Evolutionary conservation across 1,284 basidiomycete genomes (phyloP), one percentile per base, ranked within the genome.

Genomic region (Pascua sp.): DNA sequence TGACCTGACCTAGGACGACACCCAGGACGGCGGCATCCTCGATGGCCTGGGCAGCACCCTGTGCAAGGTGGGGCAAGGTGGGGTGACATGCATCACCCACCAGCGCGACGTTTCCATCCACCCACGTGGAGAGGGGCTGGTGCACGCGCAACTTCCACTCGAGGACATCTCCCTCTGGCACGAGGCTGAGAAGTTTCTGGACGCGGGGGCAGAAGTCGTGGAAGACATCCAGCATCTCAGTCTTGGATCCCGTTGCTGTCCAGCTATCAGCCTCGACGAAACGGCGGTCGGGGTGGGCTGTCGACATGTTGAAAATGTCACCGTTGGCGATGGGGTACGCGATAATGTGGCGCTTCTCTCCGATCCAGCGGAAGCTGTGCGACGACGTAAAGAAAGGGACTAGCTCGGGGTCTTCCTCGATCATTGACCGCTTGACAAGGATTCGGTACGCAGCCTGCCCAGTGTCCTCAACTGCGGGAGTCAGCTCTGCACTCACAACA

Each of bases 371-470:
- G 38, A 69, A 68, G 38, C 67, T 69, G 24, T 65, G 63, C 17
- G 65, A 63, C 11, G 63, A 61, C 8, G 67, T 63, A 46, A 77
- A 68, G 49, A 77, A 64, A 8, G 61, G 62, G 11, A 75, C 56
- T 10, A 77, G 63, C 47, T 77, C 70, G 10, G 73, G 71, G 51
- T 77, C 71, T 18, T 69, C 61, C 39, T 66, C 59, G 39, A 71
- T 66, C 37, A 64, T 62, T 1, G 61, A 58, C 12, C 72, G 59
- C 13, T 61, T 60, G 9, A 77, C 61, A 36, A 77, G 59, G 49
- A 77, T 71, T 4, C 76, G 73, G 61, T 78, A 78, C 1, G 75
- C 74, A 0, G 77, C 77, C 60, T 76, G 72, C 5, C 76, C 77
- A 0, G 74, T 76, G 57, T 72, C 73, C 52, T 67, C 69, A 17